Percentiles rank a stretch among this genome's conserved stretches.
These are phyloP conservation scores for Exophiala viscosa DNA, from an alignment of 2,329 filamentous ascomycete genomes.

Conservation along the genomic window DNA sequence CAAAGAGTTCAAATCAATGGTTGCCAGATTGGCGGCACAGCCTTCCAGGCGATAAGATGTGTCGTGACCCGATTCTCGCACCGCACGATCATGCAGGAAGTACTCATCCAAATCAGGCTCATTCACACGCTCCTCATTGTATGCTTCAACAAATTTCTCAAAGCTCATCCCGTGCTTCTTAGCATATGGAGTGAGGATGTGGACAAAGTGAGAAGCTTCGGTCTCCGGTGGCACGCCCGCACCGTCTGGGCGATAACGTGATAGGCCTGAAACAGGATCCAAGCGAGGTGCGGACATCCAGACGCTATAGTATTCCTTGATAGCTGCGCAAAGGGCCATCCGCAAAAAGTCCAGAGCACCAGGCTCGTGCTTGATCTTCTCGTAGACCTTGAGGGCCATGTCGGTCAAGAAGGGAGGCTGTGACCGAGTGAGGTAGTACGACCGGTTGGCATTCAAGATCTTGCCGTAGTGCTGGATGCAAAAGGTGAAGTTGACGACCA, in stretches of 20 bases:
- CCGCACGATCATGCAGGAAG: slow-evolving; percentile 91
- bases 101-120: slow-evolving; percentile 93
- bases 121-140: slow-evolving; percentile 71
- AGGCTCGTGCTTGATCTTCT: slow-evolving; percentile 83
- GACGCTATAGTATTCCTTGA: slow-evolving; percentile 92
- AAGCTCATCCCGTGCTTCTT: slow-evolving; percentile 80
- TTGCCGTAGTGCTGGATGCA: slow-evolving; percentile 98
- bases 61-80: slow-evolving; percentile 94
- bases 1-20: slow-evolving; percentile 89
- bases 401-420: slow-evolving; percentile 97
- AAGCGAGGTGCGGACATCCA: slow-evolving; percentile 77
- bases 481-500: slow-evolving; percentile 97
- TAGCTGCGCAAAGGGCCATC: slow-evolving; percentile 77
- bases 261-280: slow-evolving; percentile 73
- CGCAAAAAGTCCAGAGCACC: slow-evolving; percentile 77
- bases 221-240: slow-evolving; percentile 87
- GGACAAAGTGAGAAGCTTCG: slow-evolving; percentile 79
- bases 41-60: slow-evolving; percentile 91
- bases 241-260: slow-evolving; percentile 79
- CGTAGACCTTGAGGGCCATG: slow-evolving; percentile 91
- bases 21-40: slow-evolving; percentile 82
- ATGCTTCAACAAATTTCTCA: slow-evolving; percentile 78
- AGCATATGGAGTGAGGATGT: slow-evolving; percentile 76
- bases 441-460: slow-evolving; percentile 92
- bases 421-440: slow-evolving; percentile 90